Evolutionary conservation across 73 alveolate genomes (phyloP).

Genomic region (Durusdinium trenchii): DNA sequence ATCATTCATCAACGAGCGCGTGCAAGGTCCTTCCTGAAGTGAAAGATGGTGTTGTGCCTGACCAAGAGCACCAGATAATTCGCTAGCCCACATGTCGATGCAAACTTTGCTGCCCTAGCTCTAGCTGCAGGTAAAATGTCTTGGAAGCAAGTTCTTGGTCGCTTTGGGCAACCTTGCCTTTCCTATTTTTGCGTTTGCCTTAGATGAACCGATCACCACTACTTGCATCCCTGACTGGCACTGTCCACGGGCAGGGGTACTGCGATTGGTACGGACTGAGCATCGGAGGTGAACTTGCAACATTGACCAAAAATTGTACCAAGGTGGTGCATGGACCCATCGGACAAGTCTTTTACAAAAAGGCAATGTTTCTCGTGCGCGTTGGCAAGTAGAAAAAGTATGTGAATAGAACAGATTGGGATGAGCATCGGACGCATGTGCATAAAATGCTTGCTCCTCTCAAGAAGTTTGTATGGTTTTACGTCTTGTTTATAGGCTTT

Average conservation of each 20-base stretch:
- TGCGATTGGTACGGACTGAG: not conserved
- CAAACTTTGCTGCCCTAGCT: not conserved
- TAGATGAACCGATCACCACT: not conserved
- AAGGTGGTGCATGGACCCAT: constrained; percentile 93
- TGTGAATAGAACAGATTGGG: not conserved
- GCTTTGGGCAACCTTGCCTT: constrained; percentile 70
- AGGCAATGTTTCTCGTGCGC: not conserved
- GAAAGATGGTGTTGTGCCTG: constrained; percentile 44
- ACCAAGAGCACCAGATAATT: not conserved
- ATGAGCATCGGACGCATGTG: too few relatives aligned
- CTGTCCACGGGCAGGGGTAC: not conserved
- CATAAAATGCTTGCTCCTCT: too few relatives aligned
- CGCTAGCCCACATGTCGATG: not conserved
- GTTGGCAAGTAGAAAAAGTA: not conserved
- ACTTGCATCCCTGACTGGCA: not conserved
- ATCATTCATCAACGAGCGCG: constrained; percentile 71
- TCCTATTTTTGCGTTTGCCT: constrained; percentile 38
- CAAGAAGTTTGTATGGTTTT: too few relatives aligned
- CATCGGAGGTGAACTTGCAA: not conserved
- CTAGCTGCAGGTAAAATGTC: constrained; percentile 24
- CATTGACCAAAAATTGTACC: not conserved
- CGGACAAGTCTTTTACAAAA: constrained; percentile 88
- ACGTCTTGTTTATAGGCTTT: too few relatives aligned
- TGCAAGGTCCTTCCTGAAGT: constrained; percentile 82
- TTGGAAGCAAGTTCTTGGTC: constrained; percentile 72